A percentile compares a stretch with the other conserved stretches of the same genome.
Conservation (phyloP, 208 protist genomes). For the Trypanosoma melophagium region DNA sequence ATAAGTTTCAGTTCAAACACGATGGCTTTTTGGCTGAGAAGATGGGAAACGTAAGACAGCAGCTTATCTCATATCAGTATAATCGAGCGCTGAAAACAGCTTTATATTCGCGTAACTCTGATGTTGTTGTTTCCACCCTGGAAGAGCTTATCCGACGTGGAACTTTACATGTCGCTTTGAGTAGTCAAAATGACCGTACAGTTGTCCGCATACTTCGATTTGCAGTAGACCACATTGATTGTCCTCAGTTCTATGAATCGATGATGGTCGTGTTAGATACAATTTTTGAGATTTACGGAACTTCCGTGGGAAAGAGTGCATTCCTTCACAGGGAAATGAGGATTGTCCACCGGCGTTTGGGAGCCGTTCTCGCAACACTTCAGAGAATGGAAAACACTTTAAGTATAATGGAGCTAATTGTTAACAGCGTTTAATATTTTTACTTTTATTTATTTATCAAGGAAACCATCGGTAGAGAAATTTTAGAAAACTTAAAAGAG, state of each 20-base stretch:
- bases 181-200: constrained; percentile 82
- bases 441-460: constrained; percentile 27
- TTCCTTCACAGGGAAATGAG: constrained; percentile 82
- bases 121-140: constrained; percentile 82
- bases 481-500: too few relatives aligned
- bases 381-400: constrained; percentile 63
- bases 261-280: constrained; percentile 76
- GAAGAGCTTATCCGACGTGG: constrained; percentile 82
- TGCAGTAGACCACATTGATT: constrained; percentile 64
- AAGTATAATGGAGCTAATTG: constrained; percentile 84
- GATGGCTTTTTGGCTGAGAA: constrained; percentile 43
- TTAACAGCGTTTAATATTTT: constrained; percentile 45
- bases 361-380: constrained; percentile 51
- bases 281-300: constrained; percentile 82
- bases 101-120: constrained; percentile 67
- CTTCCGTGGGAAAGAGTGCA: constrained; percentile 49
- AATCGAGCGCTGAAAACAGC: constrained; percentile 72
- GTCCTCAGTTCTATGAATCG: constrained; percentile 72
- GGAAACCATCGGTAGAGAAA: background rate
- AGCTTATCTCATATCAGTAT: constrained; percentile 73
- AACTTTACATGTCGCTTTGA: constrained; percentile 75
- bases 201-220: constrained; percentile 79
- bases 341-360: constrained; percentile 64
- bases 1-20: constrained; percentile 15
- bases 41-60: constrained; percentile 60